Evolutionary conservation across 805 yeast genomes (phyloP), one percentile per base, ranked within the genome.

Genomic region (Kluyveromyces aestuarii): DNA sequence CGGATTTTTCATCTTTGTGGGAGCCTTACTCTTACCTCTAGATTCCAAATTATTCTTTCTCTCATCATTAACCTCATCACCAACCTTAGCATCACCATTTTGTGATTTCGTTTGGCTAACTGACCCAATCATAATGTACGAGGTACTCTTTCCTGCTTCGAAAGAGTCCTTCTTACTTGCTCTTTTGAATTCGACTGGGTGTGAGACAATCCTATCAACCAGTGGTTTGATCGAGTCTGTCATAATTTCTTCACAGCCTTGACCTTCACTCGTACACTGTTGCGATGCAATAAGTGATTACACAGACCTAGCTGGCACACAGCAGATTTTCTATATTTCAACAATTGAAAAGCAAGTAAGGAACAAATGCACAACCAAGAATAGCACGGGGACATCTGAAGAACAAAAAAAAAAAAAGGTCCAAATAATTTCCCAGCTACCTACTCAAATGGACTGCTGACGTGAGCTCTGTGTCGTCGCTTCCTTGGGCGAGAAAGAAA

Each of bases 171-270:
- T 77, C 47, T 67, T 68, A 53, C 73, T 77, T 14, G 87, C 89
- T 4, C 79, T 71, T 47, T 75, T 79, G 64, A 87, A 87, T 27
- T 71, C 72, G 46, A 83, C 62, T 9, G 88, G 89, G 49, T 77
- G 76, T 27, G 81, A 66, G 39, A 82, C 69, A 48, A 82, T 72
- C 56, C 84, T 71, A 56, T 81, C 86, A 50, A 81, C 77, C 41
- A 80, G 62, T n/a, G 87, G 86, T 45, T 63, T 62, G 39, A 64
- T 27, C 8, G 45, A 43, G 16, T 36, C 45, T 8, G 45, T 35
- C 45, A 43, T 43, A 8, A 13, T 30, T 10, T 30, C 4, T 30
- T 30, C 35, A 30, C 35, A 11, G 35, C 14, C 35, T 30, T 30
- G 4, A 30, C 25, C 25, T 21, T 21, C 25, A 21, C 25, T 21